Evolutionary conservation across 2,329 filamentous ascomycete genomes (phyloP).

Genomic region (Apiospora arundinis): DNA sequence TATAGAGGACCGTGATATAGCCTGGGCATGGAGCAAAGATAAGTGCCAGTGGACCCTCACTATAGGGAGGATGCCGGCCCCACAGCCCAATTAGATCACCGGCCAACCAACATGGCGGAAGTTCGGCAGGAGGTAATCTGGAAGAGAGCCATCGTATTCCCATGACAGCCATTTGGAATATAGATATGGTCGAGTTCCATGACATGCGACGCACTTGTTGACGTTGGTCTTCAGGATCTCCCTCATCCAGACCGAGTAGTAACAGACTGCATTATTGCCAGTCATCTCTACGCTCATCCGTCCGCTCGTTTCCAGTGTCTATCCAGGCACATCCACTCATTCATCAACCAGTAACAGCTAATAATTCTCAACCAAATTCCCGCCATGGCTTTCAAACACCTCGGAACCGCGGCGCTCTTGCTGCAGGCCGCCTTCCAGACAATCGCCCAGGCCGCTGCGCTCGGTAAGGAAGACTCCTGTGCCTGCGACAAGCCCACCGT

Average conservation of each 20-base stretch:
- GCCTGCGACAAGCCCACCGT: slow-evolving; percentile 18
- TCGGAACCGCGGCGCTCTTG: slow-evolving; percentile 15
- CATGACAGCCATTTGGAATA: background rate
- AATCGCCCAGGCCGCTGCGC: background rate
- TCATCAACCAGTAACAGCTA: background rate
- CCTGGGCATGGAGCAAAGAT: background rate
- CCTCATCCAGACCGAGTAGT: background rate
- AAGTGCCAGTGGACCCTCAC: background rate
- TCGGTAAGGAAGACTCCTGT: slow-evolving; percentile 19
- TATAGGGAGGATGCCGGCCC: background rate
- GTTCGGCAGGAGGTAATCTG: background rate
- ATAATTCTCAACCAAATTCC: too few relatives aligned
- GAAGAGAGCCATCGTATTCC: too few relatives aligned
- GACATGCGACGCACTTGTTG: too few relatives aligned
- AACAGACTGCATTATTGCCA: background rate
- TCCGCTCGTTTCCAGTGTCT: background rate
- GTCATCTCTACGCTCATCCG: background rate
- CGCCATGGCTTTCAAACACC: slow-evolving; percentile 3
- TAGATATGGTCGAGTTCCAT: background rate
- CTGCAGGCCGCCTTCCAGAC: background rate
- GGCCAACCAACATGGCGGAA: background rate
- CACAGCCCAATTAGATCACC: background rate
- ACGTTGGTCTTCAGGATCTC: background rate
- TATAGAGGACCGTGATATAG: background rate
- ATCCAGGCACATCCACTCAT: slow-evolving; percentile 1